Evolutionary conservation across 495 filamentous ascomycete species (phyloP).

Genomic region (Talaromyces trachyspermus): DNA sequence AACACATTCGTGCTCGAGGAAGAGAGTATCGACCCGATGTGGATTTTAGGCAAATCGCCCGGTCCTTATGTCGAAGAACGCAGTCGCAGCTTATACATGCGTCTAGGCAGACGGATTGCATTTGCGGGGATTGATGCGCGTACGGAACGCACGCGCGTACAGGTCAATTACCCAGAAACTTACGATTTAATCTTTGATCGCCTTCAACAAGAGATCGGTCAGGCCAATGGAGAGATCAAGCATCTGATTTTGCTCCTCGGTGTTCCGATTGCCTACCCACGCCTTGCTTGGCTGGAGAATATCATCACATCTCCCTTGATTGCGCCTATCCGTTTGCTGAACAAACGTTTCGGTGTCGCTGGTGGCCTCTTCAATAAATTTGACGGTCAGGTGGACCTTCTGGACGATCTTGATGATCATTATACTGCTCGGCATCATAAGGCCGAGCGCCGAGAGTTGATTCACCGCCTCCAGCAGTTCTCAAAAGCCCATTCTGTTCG

Average conservation of each 20-base stretch:
- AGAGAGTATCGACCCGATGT: conserved; percentile 57
- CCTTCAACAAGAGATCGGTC: conserved; percentile 55
- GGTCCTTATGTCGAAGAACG: conserved; percentile 76
- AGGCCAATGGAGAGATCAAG: conserved; percentile 55
- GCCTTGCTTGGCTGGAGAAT: conserved; percentile 89
- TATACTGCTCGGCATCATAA: conserved; percentile 92
- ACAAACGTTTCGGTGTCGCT: conserved; percentile 82
- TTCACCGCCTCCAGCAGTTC: conserved; percentile 67
- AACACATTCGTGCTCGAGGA: conserved; percentile 60
- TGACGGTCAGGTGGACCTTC: conserved; percentile 80
- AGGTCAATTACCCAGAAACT: conserved; percentile 85
- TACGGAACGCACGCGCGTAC: conserved; percentile 83
- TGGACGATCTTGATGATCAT: conserved; percentile 93
- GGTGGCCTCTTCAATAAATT: conserved; percentile 88
- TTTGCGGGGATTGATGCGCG: conserved; percentile 87
- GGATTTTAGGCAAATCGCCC: conserved; percentile 67
- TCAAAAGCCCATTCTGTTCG: conserved; percentile 66
- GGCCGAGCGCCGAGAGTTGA: conserved; percentile 66
- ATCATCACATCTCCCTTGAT: conserved; percentile 78
- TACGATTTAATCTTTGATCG: conserved; percentile 76
- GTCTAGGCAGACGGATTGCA: conserved; percentile 75
- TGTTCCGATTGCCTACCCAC: conserved; percentile 91
- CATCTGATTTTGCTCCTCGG: conserved; percentile 83
- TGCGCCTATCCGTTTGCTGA: conserved; percentile 77
- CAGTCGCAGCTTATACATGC: conserved; percentile 72